phyloP scores from a whole-genome alignment of 805 yeast species.

The Scheffersomyces lignosus region DNA sequence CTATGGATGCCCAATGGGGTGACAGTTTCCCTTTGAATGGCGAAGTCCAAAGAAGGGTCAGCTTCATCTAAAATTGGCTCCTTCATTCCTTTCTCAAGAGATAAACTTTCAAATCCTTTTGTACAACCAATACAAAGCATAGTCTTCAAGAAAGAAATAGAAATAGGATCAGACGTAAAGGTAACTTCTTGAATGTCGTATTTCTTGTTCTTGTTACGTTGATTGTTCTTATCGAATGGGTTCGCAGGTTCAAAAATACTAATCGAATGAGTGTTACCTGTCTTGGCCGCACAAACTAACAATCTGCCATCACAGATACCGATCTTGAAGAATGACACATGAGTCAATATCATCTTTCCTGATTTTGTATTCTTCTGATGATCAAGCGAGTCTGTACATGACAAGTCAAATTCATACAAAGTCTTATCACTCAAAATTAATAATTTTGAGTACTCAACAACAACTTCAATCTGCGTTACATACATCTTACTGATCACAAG shows the following conservation, averaged over 20 bases:
- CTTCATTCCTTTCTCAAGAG: slow-evolving; percentile 77
- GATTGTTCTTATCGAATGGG: slow-evolving; percentile 56
- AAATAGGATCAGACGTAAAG: slow-evolving; percentile 86
- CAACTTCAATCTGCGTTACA: slow-evolving; percentile 84
- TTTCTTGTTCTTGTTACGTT: slow-evolving; percentile 59
- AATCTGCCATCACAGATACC: slow-evolving; percentile 91
- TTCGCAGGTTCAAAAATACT: slow-evolving; percentile 88
- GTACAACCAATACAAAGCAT: slow-evolving; percentile 94
- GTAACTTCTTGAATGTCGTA: slow-evolving; percentile 71
- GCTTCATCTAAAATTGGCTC: slow-evolving; percentile 96
- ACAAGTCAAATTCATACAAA: slow-evolving; percentile 70
- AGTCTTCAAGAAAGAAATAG: slow-evolving; percentile 85
- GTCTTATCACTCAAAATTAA: slow-evolving; percentile 81
- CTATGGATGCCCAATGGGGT: slow-evolving; percentile 92
- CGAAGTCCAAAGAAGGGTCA: slow-evolving; percentile 94
- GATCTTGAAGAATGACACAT: slow-evolving; percentile 85
- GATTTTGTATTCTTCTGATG: slow-evolving; percentile 55
- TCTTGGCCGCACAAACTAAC: slow-evolving; percentile 85
- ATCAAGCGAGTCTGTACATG: slow-evolving; percentile 49
- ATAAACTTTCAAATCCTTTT: slow-evolving; percentile 93
- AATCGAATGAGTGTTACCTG: slow-evolving; percentile 76
- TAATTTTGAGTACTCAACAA: slow-evolving; percentile 86
- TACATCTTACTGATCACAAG: slow-evolving; percentile 72
- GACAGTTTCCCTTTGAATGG: slow-evolving; percentile 70
- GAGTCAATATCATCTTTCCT: slow-evolving; percentile 80